These are phyloP conservation scores for Quercus rubra DNA, from an alignment of 306 rosid species.

Conservation along the genomic window DNA sequence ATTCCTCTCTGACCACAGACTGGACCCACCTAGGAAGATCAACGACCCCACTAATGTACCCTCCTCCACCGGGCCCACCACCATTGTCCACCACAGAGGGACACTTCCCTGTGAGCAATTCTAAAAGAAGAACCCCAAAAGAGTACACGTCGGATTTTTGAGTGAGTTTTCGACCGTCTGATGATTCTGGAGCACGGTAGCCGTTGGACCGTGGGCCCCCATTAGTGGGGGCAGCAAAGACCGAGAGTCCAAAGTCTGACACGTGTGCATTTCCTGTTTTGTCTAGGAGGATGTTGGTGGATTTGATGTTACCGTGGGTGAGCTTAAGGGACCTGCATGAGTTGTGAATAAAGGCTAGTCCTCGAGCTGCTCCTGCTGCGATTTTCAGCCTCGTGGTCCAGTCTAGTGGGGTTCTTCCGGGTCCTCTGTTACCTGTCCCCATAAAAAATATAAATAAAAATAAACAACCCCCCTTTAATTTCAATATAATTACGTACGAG, in stretches of 20 bases:
- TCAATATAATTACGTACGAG: conserved; percentile 17
- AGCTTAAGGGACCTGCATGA: conserved; percentile 58
- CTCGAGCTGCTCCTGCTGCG: conserved; percentile 80
- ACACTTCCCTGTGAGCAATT: conserved; percentile 80
- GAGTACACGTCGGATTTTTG: conserved; percentile 73
- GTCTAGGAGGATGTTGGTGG: conserved; percentile 74
- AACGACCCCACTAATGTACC: conserved; percentile 33
- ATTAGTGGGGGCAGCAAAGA: conserved; percentile 32
- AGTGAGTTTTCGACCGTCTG: conserved; percentile 53
- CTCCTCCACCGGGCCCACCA: conserved; percentile 44
- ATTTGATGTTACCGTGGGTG: conserved; percentile 80
- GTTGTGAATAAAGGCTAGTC: conserved; percentile 66
- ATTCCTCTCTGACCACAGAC: conserved; percentile 87
- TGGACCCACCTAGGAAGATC: conserved; percentile 86
- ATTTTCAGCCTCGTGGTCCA: conserved; percentile 85
- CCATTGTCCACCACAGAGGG: conserved; percentile 52
- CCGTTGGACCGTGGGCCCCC: conserved; percentile 49
- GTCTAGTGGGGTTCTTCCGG: conserved; percentile 84
- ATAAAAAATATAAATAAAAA: too few relatives aligned
- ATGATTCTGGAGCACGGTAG: conserved; percentile 72
- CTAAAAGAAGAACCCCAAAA: conserved; percentile 75
- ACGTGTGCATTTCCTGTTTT: conserved; percentile 52
- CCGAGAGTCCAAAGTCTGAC: conserved; percentile 72
- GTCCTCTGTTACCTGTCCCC: conserved; percentile 77
- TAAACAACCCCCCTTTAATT: conserved; percentile 11